Percentiles rank a stretch among this genome's conserved stretches.
These are phyloP conservation scores for Myxozyma melibiosi DNA, from an alignment of 805 yeast genomes.

Conservation along the genomic window DNA sequence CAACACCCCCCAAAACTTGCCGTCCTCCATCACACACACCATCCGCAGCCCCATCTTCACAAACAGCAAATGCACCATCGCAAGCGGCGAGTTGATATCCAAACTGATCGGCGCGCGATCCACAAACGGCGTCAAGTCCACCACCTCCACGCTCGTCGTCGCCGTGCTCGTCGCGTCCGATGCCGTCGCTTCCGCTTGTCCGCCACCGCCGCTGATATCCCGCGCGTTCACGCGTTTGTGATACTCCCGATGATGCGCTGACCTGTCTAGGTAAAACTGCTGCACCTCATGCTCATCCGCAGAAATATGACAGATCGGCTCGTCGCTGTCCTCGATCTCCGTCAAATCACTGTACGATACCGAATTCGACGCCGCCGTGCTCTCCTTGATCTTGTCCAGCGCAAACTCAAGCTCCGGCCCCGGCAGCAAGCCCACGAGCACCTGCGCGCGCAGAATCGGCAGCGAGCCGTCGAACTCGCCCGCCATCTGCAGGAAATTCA, in stretches of 20 bases:
- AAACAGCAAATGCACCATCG: constrained; percentile 55
- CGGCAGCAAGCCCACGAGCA: constrained; percentile 52
- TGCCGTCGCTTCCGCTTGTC: neutral
- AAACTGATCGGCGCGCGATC: constrained; percentile 53
- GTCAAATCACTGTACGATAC: constrained; percentile 33
- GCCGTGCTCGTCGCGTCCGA: neutral
- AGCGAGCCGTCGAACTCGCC: constrained; percentile 57
- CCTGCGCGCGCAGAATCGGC: constrained; percentile 47
- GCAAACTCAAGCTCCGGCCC: constrained; percentile 56
- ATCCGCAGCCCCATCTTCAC: constrained; percentile 54
- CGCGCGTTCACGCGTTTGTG: neutral
- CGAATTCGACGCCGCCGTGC: constrained; percentile 8
- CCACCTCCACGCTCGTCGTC: constrained; percentile 36
- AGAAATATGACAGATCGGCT: constrained; percentile 37
- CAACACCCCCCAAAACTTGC: constrained; percentile 53
- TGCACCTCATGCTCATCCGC: constrained; percentile 33
- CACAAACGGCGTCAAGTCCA: constrained; percentile 48
- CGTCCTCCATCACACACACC: constrained; percentile 52
- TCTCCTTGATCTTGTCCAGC: constrained; percentile 48
- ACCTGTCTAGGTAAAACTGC: constrained; percentile 29
- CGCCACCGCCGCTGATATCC: neutral
- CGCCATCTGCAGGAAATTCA: constrained; percentile 46
- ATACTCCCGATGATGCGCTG: constrained; percentile 11
- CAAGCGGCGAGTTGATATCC: constrained; percentile 52
- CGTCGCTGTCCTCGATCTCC: constrained; percentile 17